These are phyloP conservation scores for Alternaria longipes DNA, from an alignment of 2,329 filamentous ascomycete genomes.

Conservation along the genomic window DNA sequence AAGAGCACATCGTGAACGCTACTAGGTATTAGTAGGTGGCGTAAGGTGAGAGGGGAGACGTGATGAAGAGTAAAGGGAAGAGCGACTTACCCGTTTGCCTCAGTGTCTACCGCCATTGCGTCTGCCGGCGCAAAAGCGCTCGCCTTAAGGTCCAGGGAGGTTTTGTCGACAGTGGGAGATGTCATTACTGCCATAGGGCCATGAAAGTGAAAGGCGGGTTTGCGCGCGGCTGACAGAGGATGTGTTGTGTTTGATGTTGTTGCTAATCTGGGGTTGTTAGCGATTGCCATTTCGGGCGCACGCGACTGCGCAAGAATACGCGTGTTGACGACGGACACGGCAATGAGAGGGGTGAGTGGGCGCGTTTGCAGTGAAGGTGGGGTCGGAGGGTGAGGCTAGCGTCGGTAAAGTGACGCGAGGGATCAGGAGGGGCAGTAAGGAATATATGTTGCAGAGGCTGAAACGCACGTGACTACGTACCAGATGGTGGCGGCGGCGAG, in stretches of 20 bases:
- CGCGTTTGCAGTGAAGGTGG: constrained; percentile 26
- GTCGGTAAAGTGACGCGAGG: constrained; percentile 23
- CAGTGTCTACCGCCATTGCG: constrained; percentile 63
- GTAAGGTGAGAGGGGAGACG: constrained; percentile 23
- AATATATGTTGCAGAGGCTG: constrained; percentile 40
- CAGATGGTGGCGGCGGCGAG: constrained; percentile 38
- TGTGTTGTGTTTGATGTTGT: constrained; percentile 17
- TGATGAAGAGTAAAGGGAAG: constrained; percentile 24
- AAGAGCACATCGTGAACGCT: constrained; percentile 50
- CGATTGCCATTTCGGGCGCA: constrained; percentile 21
- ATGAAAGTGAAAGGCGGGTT: constrained; percentile 40
- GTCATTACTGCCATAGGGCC: constrained; percentile 55
- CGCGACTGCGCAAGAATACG: constrained; percentile 29
- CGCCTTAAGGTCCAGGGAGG: constrained; percentile 61
- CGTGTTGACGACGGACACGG: constrained; percentile 22
- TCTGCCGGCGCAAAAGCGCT: constrained; percentile 57
- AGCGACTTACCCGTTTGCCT: constrained; percentile 68
- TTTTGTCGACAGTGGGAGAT: constrained; percentile 48
- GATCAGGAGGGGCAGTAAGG: constrained; percentile 30
- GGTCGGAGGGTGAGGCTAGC: constrained; percentile 29
- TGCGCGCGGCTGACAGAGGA: constrained; percentile 32
- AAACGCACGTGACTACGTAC: constrained; percentile 49
- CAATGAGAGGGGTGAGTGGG: constrained; percentile 13
- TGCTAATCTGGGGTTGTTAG: constrained; percentile 28
- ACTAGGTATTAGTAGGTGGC: constrained; percentile 23